Base-by-base conservation (phyloP, 2,329 filamentous ascomycete species). In the Pseudofabraea citricarpa region DNA sequence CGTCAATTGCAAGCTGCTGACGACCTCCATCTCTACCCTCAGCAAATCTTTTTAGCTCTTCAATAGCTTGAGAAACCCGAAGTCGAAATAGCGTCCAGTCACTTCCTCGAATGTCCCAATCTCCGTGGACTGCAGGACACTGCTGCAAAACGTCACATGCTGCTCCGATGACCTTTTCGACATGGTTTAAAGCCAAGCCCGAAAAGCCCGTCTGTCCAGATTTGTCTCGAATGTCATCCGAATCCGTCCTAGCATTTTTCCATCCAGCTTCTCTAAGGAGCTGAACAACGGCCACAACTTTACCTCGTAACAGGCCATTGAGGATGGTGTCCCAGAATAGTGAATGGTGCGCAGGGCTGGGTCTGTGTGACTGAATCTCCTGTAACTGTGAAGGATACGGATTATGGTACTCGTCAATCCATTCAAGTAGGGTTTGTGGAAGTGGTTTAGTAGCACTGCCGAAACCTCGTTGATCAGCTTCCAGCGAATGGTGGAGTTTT, bases 251-350 rank as follows among this genome's bases (percentile, higher is more conserved):
- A 20, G 90, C 86, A 48, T 86, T 71, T 50, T 82, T 83, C 76
- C 93, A 95, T 23, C 87, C 87, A 9, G 88, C 89, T 41, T 80
- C 77, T 45, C 74, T 77, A 37, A 97, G 71, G 21, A 95, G 65
- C 36, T 75, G 69, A n/a, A 84, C 72, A 1, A 84, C 83, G 32
- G 79, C 79, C 12, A 63, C 55, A 33, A 95, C 76, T 45, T 85
- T 83, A 32, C 90, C 91, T 36, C 90, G 85, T 20, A 95, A 70
- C 18, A 90, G 71, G 12, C 81, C 73, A 43, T 79, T 79, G 54
- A 84, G 86, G n/a, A 95, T 70, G 1, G 81, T 81, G 58, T 90
- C 87, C 91, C 91, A 97, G 65, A 89, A 97, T 26, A 85, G 71
- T 20, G 74, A 70, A 56, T 93, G 87, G 33, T 81, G 80, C 2